Evolutionary conservation across 441 rosid genomes (phyloP).

Genomic region (Jatropha multifida): DNA sequence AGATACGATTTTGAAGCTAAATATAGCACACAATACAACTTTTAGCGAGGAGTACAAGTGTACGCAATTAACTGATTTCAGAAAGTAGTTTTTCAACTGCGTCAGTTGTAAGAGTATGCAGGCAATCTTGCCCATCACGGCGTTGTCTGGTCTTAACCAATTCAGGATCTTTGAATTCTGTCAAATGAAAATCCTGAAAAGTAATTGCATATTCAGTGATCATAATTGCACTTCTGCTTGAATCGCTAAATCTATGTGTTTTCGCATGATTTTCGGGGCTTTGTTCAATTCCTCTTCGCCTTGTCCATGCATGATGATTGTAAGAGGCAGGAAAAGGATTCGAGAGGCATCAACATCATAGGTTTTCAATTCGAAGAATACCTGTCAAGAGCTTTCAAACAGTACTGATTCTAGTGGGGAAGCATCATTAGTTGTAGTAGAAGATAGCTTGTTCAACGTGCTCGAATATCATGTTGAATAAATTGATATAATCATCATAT

Average conservation of each 20-base stretch:
- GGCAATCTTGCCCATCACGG: slow-evolving; percentile 89
- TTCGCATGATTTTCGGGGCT: no score
- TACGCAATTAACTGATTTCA: slow-evolving; percentile 47
- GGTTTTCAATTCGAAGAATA: background rate
- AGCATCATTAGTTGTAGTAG: background rate
- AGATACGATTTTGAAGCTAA: no score
- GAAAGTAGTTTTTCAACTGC: slow-evolving; percentile 64
- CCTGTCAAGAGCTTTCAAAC: background rate
- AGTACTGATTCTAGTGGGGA: background rate
- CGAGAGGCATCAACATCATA: no score
- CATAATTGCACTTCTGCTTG: no score
- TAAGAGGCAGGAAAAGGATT: no score
- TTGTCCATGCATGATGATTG: no score
- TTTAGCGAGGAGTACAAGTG: background rate
- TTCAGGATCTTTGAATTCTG: slow-evolving; percentile 92
- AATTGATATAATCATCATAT: background rate
- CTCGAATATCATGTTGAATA: background rate
- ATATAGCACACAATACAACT: no score
- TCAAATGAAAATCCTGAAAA: no score
- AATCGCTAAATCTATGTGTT: no score
- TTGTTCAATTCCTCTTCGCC: no score
- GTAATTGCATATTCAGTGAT: no score
- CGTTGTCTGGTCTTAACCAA: slow-evolving; percentile 74
- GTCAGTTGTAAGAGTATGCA: slow-evolving; percentile 62
- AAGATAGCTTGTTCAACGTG: background rate